Evolutionary conservation across 108 stramenopile genomes (phyloP).

Genomic region (Schizochytrium sp.): DNA sequence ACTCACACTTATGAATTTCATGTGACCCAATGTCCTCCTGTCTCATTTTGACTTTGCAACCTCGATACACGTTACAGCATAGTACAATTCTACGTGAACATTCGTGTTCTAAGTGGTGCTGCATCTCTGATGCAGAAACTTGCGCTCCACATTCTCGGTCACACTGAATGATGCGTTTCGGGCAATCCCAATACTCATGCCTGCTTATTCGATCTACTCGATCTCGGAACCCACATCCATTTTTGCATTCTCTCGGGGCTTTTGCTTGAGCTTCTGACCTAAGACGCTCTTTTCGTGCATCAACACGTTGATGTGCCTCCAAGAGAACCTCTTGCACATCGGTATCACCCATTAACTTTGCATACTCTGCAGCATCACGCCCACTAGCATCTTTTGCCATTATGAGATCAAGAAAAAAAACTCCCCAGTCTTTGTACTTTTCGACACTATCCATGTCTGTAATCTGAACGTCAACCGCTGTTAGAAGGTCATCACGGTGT

Average conservation of each 20-base stretch:
- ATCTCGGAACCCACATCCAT: constrained; percentile 26
- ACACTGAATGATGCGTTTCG: constrained; percentile 28
- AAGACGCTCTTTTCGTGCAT: background rate
- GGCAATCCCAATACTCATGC: constrained; percentile 46
- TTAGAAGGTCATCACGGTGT: background rate
- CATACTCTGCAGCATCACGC: background rate
- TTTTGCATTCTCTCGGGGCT: background rate
- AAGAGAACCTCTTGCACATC: constrained; percentile 21
- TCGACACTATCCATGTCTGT: background rate
- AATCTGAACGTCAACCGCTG: background rate
- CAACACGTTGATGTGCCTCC: background rate
- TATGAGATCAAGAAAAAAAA: background rate
- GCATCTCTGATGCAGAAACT: constrained; percentile 21
- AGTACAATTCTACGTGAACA: constrained; percentile 28
- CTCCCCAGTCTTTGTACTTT: constrained; percentile 35
- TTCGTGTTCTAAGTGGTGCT: background rate
- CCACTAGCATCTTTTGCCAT: background rate
- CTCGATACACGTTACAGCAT: constrained; percentile 39
- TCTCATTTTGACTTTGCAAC: constrained; percentile 37
- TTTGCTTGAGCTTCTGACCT: background rate
- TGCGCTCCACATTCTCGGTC: constrained; percentile 2
- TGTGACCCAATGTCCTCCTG: background rate
- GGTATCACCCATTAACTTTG: background rate
- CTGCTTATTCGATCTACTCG: background rate
- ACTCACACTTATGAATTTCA: constrained; percentile 48